Conservation (phyloP, 2,329 filamentous ascomycete species). For the Monilinia polystroma region DNA sequence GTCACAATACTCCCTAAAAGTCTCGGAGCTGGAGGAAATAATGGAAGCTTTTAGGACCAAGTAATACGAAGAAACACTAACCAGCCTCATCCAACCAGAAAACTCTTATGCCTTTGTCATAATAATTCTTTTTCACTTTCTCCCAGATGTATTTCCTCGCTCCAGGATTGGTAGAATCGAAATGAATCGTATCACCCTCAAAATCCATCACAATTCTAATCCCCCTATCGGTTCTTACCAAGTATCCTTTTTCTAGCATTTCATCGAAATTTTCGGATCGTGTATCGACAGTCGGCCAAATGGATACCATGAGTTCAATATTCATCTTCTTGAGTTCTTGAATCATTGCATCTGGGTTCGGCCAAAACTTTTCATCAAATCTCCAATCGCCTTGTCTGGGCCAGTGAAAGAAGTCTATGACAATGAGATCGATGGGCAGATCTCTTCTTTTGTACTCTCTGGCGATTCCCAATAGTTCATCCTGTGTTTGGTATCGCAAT, state of each 20-base stretch:
- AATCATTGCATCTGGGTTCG: conserved; percentile 64
- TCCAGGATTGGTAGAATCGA: conserved; percentile 62
- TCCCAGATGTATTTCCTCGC: conserved; percentile 60
- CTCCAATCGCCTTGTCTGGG: conserved; percentile 65
- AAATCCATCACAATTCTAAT: conserved; percentile 58
- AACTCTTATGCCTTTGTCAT: conserved; percentile 57
- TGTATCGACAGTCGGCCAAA: conserved; percentile 66
- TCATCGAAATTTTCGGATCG: conserved; percentile 58
- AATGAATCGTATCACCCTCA: conserved; percentile 58
- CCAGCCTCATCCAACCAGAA: conserved; percentile 68
- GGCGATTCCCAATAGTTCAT: conserved; percentile 59
- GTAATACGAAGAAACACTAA: background rate
- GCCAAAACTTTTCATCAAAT: conserved; percentile 64
- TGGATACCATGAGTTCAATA: conserved; percentile 66
- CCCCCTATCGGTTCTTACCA: conserved; percentile 61
- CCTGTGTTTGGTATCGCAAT: conserved; percentile 63
- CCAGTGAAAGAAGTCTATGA: conserved; percentile 69
- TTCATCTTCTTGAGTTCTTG: conserved; percentile 56
- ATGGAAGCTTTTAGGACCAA: too few species aligned
- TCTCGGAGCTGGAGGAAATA: background rate
- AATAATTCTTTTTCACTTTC: conserved; percentile 60
- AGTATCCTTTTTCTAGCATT: conserved; percentile 59
- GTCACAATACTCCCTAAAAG: background rate
- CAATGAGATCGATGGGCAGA: conserved; percentile 63
- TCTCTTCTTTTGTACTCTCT: conserved; percentile 56